Evolutionary conservation across 139 green algal species (phyloP).

Genomic region (Chlorella sp.): DNA sequence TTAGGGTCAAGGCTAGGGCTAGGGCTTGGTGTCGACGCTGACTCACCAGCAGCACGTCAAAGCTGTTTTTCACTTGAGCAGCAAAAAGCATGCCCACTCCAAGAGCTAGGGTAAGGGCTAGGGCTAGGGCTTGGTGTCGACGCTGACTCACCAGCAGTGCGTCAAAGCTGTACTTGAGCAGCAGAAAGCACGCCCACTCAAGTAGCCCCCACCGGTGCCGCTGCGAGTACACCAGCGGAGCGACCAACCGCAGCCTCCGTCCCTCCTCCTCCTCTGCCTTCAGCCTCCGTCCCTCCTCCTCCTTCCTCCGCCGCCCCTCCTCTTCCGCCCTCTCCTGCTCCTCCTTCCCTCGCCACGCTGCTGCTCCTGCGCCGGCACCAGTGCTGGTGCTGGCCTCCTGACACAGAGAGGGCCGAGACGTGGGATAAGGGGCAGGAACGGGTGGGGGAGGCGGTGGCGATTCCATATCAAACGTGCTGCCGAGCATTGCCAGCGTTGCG

Average conservation of each 20-base stretch:
- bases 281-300: too few relatives aligned
- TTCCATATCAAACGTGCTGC: too few relatives aligned
- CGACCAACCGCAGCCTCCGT: not conserved
- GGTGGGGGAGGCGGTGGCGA: too few relatives aligned
- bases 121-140: not conserved
- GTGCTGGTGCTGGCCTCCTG: too few relatives aligned
- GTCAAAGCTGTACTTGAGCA: conserved; percentile 33
- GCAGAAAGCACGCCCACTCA: conserved; percentile 24
- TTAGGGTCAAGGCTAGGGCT: not conserved
- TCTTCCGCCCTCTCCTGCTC: too few relatives aligned
- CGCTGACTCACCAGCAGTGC: conserved; percentile 21
- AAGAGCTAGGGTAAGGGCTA: not conserved
- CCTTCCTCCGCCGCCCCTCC: too few relatives aligned
- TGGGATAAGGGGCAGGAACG: too few relatives aligned
- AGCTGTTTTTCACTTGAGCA: conserved; percentile 29
- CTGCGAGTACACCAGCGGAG: not conserved
- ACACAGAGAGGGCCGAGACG: too few relatives aligned
- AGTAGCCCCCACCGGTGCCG: conserved; percentile 4
- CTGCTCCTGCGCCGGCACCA: too few relatives aligned
- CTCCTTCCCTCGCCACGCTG: too few relatives aligned
- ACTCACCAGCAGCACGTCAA: conserved; percentile 32
- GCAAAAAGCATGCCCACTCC: conserved; percentile 24
- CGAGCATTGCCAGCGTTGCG: too few relatives aligned
- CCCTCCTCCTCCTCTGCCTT: too few relatives aligned
- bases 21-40: not conserved